phyloP scores from a whole-genome alignment of 495 filamentous ascomycete species.

The Aspergillus wentii region DNA sequence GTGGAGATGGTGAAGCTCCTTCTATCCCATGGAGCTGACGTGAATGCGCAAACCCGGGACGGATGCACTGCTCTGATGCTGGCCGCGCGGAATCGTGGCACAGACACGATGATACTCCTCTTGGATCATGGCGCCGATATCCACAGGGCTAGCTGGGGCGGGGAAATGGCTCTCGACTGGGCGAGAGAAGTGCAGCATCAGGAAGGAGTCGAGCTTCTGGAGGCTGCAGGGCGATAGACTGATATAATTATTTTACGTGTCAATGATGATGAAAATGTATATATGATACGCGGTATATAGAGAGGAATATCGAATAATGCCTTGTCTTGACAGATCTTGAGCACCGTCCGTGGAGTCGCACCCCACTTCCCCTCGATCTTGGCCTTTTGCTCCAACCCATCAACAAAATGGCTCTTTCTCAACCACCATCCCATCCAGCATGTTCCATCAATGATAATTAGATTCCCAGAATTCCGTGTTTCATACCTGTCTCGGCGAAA shows the following conservation, averaged over 20 bases:
- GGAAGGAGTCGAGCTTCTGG: not conserved
- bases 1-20: slow-evolving; percentile 14
- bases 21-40: slow-evolving; percentile 11
- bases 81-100: slow-evolving; percentile 7
- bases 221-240: not conserved
- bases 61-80: slow-evolving; percentile 20
- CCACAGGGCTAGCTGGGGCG: not conserved
- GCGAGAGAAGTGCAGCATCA: not conserved
- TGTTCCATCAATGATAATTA: too few species aligned
- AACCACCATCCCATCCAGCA: too few species aligned
- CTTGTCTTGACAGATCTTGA: too few species aligned
- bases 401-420: too few species aligned
- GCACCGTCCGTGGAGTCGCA: too few species aligned
- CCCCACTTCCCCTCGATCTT: too few species aligned
- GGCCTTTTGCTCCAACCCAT: too few species aligned
- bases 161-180: slow-evolving; percentile 3
- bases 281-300: too few species aligned
- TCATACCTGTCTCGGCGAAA: too few species aligned
- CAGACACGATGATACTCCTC: slow-evolving; percentile 3
- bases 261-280: too few species aligned
- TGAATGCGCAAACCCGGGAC: slow-evolving; percentile 8
- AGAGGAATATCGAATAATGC: too few species aligned
- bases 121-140: slow-evolving; percentile 7
- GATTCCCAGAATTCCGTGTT: too few species aligned
- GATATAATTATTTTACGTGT: slow-evolving; percentile 1